Evolutionary conservation across 1,284 basidiomycete species (phyloP), one percentile per base, ranked within the genome.

Genomic region (Mycena sp.): DNA sequence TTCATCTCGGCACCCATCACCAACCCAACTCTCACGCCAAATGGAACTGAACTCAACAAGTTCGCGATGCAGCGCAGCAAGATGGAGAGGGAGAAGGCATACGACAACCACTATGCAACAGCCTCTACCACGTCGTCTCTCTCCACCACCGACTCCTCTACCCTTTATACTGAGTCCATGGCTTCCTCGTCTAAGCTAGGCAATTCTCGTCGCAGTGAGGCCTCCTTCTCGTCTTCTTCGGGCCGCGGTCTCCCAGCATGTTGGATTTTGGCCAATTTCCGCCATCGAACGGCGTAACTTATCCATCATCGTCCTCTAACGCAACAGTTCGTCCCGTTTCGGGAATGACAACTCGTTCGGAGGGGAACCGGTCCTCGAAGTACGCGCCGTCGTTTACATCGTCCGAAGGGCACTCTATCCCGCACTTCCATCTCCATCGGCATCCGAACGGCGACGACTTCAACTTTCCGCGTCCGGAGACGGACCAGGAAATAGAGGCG

Each of bases 1-100:
- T 51, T 86, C 83, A 93, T 93, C 65, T 92, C 90, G 41, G 91
- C 91, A 5, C 91, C 91, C 6, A 88, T 89, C 69, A 91, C 91
- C 17, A 93, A 93, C 71, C 91, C 91, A 14, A 86, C 87, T 10
- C 83, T 93, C 55, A 91, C 90, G 4, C 64, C 83, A 58, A 80
- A 84, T 70, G 91, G 91, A 49, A 88, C 88, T 14, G 90, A 91
- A 67, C 77, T 91, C 70, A 90, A 88, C 74, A 80, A 84, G 61
- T 85, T 81, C 71, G 78, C 80, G 21, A 76, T 85, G 68, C 79
- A 82, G 49, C 81, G 81, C 61, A 76, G 75, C 55, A 84, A 78
- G 69, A 73, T 76, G 29, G 88, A 89, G 50, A 78, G 87, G 64
- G 88, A 89, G 43, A 81, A 79, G 57, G 72, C 77, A 21, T 83